Conservation (phyloP, 148 eudicot species). For the Cornus kousa region DNA sequence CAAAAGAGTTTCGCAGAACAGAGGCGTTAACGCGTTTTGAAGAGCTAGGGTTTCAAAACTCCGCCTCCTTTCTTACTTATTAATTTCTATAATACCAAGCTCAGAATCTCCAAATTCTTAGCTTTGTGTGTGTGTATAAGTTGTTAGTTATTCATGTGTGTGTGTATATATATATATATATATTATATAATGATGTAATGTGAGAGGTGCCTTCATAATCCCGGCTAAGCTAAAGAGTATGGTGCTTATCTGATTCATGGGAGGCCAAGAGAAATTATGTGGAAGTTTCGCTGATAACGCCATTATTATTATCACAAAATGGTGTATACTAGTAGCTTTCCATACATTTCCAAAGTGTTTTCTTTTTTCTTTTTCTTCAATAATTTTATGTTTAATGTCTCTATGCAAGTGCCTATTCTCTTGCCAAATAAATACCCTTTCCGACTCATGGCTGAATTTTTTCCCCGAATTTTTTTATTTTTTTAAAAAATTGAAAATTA, state of each 20-base stretch:
- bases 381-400: too few relatives aligned
- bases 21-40: background rate
- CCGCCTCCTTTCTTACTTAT: background rate
- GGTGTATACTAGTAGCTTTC: slow-evolving; percentile 73
- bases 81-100: too few relatives aligned
- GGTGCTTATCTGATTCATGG: slow-evolving; percentile 74
- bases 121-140: background rate
- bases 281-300: slow-evolving; percentile 75
- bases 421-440: too few relatives aligned
- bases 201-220: slow-evolving; percentile 60
- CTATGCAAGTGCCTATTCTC: too few relatives aligned
- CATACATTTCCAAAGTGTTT: slow-evolving; percentile 25
- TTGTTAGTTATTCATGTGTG: background rate
- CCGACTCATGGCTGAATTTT: too few relatives aligned
- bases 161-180: background rate
- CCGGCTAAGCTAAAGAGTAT: slow-evolving; percentile 45
- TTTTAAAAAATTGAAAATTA: too few relatives aligned
- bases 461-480: too few relatives aligned
- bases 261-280: slow-evolving; percentile 48
- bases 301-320: slow-evolving; percentile 20
- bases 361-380: too few relatives aligned
- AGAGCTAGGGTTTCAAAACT: background rate
- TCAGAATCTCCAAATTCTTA: background rate
- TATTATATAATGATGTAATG: background rate
- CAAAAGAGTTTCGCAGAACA: background rate